Evolutionary conservation across 31 red algal species (phyloP), one percentile per base, ranked within the genome.

Genomic region (Odonthalia washingtoniensis): DNA sequence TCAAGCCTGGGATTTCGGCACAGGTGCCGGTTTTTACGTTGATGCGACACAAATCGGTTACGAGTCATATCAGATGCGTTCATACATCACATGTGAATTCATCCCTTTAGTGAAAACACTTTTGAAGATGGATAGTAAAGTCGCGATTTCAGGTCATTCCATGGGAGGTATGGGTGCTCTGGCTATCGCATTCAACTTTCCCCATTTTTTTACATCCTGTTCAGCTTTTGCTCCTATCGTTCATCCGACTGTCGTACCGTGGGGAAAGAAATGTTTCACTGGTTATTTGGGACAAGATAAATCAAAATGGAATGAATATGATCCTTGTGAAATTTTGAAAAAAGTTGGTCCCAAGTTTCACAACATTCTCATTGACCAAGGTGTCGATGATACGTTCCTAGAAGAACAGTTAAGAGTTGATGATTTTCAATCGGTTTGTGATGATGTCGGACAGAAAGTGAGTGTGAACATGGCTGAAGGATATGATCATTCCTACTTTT

Each of bases 111-210:
- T 65, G 52, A 64, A 46, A 18, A 46, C 44, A 35, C 35, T n/a
- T 5, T 33, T 66, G 36, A 73, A 53, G 21, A 18, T 37, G 17
- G 27, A 74, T 12, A 6, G 24, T 37, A 31, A 37, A 31, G 31
- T 53, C 43, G 84, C 91, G 2, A 84, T 99, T 44, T 77, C 80
- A 43, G 97, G 97, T 28, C 97, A 99, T 84, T 99, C 97, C 5
- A 99, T 99, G 97, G 97, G 97, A 65, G 96, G 97, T 3, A 89
- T 92, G 75, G 97, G 94, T 31, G 94, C 97, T 40, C 68, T 96
- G 72, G 70, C 61, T 27, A 52, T 91, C 63, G 94, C 91, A 5
- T 81, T 94, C 24, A 62, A 82, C 42, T 72, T 85, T 45, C 92
- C 94, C 28, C 49, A 73, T 21, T 18, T 49, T 60, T 99, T 85